Conservation (phyloP, 1,284 basidiomycete genomes). For the Termitomyces sp. region DNA sequence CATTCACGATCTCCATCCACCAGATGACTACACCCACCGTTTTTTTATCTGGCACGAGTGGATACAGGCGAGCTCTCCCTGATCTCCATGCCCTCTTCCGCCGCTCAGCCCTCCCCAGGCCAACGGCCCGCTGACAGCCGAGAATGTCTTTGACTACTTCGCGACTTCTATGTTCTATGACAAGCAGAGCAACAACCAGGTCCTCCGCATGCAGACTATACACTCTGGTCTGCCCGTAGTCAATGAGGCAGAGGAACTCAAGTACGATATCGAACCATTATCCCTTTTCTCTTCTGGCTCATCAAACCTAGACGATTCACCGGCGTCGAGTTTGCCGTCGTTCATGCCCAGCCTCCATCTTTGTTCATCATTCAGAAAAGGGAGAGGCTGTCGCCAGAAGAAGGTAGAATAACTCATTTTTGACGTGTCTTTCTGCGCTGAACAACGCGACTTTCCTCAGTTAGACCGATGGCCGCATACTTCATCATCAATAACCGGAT, state of each 20-base stretch:
- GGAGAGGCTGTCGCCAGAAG: slow-evolving; percentile 71
- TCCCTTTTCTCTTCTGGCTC: background rate
- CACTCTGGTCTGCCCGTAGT: slow-evolving; percentile 65
- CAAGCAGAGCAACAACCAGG: slow-evolving; percentile 85
- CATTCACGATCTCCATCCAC: slow-evolving; percentile 66
- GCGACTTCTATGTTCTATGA: slow-evolving; percentile 85
- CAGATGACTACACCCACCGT: slow-evolving; percentile 72
- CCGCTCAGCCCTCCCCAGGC: slow-evolving; percentile 37
- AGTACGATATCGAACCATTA: slow-evolving; percentile 35
- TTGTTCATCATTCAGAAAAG: slow-evolving; percentile 85
- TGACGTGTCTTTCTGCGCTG: slow-evolving; percentile 3
- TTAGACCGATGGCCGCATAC: slow-evolving; percentile 71
- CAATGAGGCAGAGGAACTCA: slow-evolving; percentile 78
- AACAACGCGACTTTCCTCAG: slow-evolving; percentile 31
- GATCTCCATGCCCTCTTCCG: background rate
- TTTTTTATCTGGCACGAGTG: slow-evolving; percentile 87
- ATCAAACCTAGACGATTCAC: slow-evolving; percentile 59
- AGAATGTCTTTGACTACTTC: slow-evolving; percentile 85
- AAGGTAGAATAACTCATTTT: slow-evolving; percentile 48
- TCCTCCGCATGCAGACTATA: slow-evolving; percentile 85
- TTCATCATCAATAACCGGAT: slow-evolving; percentile 84
- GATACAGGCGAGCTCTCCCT: slow-evolving; percentile 54
- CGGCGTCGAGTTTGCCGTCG: slow-evolving; percentile 79
- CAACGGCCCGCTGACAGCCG: slow-evolving; percentile 65
- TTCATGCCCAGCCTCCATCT: slow-evolving; percentile 70